phyloP scores from a whole-genome alignment of 164 flowering plant genomes.

The Saururus chinensis region DNA sequence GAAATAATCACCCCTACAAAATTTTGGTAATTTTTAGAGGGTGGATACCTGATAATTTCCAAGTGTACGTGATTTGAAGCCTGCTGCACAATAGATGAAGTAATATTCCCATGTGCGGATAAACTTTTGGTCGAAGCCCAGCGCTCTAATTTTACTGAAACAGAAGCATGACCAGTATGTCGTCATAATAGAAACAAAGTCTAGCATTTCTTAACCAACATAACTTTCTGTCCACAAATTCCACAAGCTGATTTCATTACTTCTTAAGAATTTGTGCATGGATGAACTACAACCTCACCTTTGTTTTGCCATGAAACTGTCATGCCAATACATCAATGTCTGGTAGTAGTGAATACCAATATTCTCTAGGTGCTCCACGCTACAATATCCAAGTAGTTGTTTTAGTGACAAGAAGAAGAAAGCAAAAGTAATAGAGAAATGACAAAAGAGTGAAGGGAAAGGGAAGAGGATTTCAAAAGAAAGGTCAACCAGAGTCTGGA shows the following conservation, averaged over 20 bases:
- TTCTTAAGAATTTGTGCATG: background rate
- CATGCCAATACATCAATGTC: constrained; percentile 68
- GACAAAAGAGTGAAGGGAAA: background rate
- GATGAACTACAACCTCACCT: constrained; percentile 28
- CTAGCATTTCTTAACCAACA: background rate
- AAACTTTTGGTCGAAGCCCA: constrained; percentile 83
- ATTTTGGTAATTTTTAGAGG: too few relatives aligned
- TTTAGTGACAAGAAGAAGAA: background rate
- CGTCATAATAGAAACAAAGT: background rate
- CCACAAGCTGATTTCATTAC: too few relatives aligned
- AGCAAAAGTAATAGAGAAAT: background rate
- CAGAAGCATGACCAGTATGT: background rate
- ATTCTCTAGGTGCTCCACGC: constrained; percentile 88
- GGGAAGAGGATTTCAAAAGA: background rate
- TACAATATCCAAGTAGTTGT: constrained; percentile 12
- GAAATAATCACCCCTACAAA: background rate
- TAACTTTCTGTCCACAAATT: background rate
- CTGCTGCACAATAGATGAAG: constrained; percentile 85
- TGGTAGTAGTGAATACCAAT: constrained; percentile 85
- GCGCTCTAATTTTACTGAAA: constrained; percentile 43
- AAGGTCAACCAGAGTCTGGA: constrained; percentile 58
- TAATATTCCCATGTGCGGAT: constrained; percentile 92
- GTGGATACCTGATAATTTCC: constrained; percentile 78
- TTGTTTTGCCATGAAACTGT: constrained; percentile 56
- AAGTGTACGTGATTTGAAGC: constrained; percentile 61